These are phyloP conservation scores for Aspergillus saccharolyticus DNA, from an alignment of 495 filamentous ascomycete species.

Conservation along the genomic window DNA sequence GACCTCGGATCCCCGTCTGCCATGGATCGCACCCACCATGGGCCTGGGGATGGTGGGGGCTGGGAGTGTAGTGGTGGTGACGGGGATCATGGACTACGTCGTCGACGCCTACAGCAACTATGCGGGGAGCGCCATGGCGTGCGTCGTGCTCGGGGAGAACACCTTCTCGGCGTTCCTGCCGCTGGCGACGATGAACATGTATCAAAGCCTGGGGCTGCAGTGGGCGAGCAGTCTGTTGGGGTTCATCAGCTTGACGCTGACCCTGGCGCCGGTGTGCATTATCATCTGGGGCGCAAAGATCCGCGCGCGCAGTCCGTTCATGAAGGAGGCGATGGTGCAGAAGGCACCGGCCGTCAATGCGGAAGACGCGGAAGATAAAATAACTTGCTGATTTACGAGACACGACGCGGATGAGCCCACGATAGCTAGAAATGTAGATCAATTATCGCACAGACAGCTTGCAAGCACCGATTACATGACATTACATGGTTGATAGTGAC, in stretches of 20 bases:
- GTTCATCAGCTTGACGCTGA: constrained; percentile 32
- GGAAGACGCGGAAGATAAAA: neutral
- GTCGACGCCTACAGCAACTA: constrained; percentile 32
- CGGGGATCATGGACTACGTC: constrained; percentile 29
- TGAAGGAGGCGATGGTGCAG: constrained; percentile 31
- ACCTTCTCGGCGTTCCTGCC: constrained; percentile 34
- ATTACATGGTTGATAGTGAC: too few relatives aligned
- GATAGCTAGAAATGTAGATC: too few relatives aligned
- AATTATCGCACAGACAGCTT: too few relatives aligned
- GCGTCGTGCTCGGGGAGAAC: constrained; percentile 35
- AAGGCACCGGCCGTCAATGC: neutral
- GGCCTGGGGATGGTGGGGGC: constrained; percentile 19
- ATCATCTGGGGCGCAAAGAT: constrained; percentile 28
- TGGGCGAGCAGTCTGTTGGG: constrained; percentile 42
- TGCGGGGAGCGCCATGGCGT: constrained; percentile 32
- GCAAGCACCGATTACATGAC: too few relatives aligned
- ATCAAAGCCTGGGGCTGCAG: constrained; percentile 34
- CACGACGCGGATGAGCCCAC: too few relatives aligned
- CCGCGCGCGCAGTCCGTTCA: constrained; percentile 31
- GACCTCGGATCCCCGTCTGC: constrained; percentile 28
- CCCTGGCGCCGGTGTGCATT: constrained; percentile 27
- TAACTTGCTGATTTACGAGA: neutral
- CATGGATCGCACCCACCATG: constrained; percentile 24
- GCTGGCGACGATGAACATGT: constrained; percentile 40
- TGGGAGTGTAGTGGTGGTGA: constrained; percentile 30